These are phyloP conservation scores for Cyphellophora attinorum DNA, from an alignment of 2,329 filamentous ascomycete species.

Conservation along the genomic window DNA sequence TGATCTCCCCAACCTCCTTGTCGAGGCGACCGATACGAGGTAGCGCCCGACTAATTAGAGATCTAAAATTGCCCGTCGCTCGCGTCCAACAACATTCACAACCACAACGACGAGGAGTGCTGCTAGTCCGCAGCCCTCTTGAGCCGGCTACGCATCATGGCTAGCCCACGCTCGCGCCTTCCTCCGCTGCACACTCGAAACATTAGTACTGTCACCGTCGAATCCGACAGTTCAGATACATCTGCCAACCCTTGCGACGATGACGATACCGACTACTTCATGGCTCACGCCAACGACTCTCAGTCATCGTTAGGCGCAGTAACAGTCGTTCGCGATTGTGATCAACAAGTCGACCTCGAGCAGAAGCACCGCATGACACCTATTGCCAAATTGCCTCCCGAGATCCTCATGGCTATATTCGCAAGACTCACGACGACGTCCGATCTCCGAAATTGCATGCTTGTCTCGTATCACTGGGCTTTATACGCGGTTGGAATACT, in stretches of 20 bases:
- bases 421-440: constrained; percentile 64
- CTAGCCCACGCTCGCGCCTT: constrained; percentile 12
- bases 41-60: too few relatives aligned
- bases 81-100: too few relatives aligned
- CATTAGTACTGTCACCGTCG: constrained; percentile 15
- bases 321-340: constrained; percentile 66
- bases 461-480: constrained; percentile 91
- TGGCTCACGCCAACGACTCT: constrained; percentile 74
- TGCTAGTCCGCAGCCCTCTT: too few relatives aligned
- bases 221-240: constrained; percentile 19
- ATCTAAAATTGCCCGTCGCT: too few relatives aligned
- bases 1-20: too few relatives aligned
- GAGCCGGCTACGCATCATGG: constrained; percentile 11
- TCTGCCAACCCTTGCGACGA: constrained; percentile 53
- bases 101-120: too few relatives aligned
- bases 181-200: constrained; percentile 13
- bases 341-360: constrained; percentile 36
- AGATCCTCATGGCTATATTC: constrained; percentile 91
- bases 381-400: constrained; percentile 77
- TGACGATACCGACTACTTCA: constrained; percentile 91
- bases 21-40: too few relatives aligned
- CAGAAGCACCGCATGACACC: constrained; percentile 64
- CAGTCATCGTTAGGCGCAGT: constrained; percentile 74
- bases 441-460: constrained; percentile 80
- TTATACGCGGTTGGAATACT: constrained; percentile 84